Evolutionary conservation across 2,329 filamentous ascomycete genomes (phyloP).

Genomic region (Cladorrhinum sp.): DNA sequence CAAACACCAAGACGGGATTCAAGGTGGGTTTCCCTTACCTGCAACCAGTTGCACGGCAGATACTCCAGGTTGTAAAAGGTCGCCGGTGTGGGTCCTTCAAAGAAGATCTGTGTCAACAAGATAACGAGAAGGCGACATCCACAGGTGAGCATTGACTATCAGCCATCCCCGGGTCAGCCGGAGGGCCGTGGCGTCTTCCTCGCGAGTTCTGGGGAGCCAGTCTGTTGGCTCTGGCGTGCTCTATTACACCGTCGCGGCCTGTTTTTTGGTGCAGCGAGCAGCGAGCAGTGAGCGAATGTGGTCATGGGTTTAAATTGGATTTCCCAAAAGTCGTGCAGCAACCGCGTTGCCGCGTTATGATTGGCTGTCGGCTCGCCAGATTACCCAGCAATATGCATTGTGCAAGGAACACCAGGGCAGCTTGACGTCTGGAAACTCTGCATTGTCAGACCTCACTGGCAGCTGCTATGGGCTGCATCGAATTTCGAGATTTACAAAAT

Average conservation of each 20-base stretch:
- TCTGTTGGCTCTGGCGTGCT: background rate
- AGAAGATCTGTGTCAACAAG: background rate
- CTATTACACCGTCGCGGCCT: conserved; percentile 7
- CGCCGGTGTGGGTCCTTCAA: too few species aligned
- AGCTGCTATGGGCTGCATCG: conserved; percentile 9
- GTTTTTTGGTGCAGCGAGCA: too few species aligned
- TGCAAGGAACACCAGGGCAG: conserved; percentile 18
- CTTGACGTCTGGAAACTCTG: conserved; percentile 10
- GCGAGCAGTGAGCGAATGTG: background rate
- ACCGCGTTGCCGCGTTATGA: conserved; percentile 35
- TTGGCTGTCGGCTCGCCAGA: conserved; percentile 31
- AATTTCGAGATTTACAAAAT: conserved; percentile 8
- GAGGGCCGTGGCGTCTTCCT: conserved; percentile 1
- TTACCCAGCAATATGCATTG: conserved; percentile 19
- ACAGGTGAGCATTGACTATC: background rate
- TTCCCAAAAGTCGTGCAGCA: conserved; percentile 37
- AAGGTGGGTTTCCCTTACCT: too few species aligned
- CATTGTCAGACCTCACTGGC: conserved; percentile 18
- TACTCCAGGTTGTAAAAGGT: too few species aligned
- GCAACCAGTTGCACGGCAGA: background rate
- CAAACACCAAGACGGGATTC: too few species aligned
- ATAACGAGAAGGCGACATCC: background rate
- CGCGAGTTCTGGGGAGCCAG: background rate
- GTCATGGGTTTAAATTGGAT: conserved; percentile 26
- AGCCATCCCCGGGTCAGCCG: background rate